Conservation (phyloP, 139 green algal genomes). For the Closterium sp. region DNA sequence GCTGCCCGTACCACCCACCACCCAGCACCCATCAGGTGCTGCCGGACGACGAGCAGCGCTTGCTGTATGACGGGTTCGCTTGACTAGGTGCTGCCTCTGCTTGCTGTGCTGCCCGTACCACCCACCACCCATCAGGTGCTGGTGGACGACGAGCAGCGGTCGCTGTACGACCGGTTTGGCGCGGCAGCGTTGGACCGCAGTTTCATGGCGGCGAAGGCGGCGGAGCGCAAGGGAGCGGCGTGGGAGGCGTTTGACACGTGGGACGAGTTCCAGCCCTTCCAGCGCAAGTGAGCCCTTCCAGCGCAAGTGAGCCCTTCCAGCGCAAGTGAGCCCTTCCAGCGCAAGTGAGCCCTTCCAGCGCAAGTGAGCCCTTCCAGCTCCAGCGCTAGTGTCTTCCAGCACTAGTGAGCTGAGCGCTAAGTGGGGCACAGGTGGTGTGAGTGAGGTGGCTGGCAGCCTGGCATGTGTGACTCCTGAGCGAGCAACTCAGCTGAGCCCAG, state of each 20-base stretch:
- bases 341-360: slow-evolving; percentile 20
- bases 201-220: not conserved
- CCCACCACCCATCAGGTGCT: slow-evolving; percentile 33
- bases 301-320: slow-evolving; percentile 6
- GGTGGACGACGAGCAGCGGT: slow-evolving; percentile 28
- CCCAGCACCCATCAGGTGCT: too few relatives aligned
- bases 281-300: slow-evolving; percentile 9
- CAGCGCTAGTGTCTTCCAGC: too few relatives aligned
- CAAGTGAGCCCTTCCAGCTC: not conserved
- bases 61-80: too few relatives aligned
- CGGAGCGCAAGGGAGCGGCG: not conserved
- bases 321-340: slow-evolving; percentile 25
- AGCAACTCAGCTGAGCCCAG: too few relatives aligned
- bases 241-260: slow-evolving; percentile 30
- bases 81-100: not conserved
- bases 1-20: too few relatives aligned
- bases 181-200: not conserved
- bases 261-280: slow-evolving; percentile 36
- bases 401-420: too few relatives aligned
- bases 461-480: too few relatives aligned
- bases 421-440: too few relatives aligned
- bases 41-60: too few relatives aligned
- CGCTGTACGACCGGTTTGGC: slow-evolving; percentile 30
- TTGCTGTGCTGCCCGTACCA: not conserved
- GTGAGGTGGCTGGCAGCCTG: too few relatives aligned